phyloP scores from a whole-genome alignment of 148 eudicot genomes.

The Dianthus caryophyllus region DNA sequence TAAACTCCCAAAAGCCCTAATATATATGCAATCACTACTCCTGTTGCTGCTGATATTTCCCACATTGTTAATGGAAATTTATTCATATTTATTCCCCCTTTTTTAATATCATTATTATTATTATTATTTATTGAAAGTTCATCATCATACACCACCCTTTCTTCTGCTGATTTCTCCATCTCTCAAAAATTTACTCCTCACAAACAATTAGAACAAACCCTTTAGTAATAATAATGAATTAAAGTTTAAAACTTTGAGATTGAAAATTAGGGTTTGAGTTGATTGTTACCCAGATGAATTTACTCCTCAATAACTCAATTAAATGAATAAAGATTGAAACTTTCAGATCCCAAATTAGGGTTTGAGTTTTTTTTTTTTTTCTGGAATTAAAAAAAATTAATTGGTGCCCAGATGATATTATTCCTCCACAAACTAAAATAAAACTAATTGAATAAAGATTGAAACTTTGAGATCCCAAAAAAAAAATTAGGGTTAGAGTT shows the following conservation, averaged over 20 bases:
- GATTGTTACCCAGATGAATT: too few relatives aligned
- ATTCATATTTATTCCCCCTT: slow-evolving; percentile 10
- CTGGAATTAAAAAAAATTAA: too few relatives aligned
- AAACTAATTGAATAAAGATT: background rate
- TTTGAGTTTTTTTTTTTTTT: too few relatives aligned
- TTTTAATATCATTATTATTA: slow-evolving; percentile 20
- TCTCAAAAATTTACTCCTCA: background rate
- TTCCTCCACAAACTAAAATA: too few relatives aligned
- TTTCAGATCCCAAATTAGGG: background rate
- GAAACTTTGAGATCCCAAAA: background rate
- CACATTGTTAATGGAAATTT: slow-evolving; percentile 59
- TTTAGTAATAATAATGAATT: background rate
- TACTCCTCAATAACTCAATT: too few relatives aligned
- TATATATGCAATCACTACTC: slow-evolving; percentile 53
- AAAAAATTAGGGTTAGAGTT: too few relatives aligned
- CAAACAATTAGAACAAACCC: too few relatives aligned
- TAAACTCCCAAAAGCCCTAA: slow-evolving; percentile 64
- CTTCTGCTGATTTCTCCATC: slow-evolving; percentile 32
- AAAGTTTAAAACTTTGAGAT: background rate
- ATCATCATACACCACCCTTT: slow-evolving; percentile 20
- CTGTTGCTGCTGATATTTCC: slow-evolving; percentile 58
- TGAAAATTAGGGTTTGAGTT: too few relatives aligned
- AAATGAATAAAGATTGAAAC: slow-evolving; percentile 11
- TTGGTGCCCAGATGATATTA: too few relatives aligned
- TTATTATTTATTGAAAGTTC: slow-evolving; percentile 9